Evolutionary conservation across 352 stramenopile genomes (phyloP).

Genomic region (Phytopythium helicoides): DNA sequence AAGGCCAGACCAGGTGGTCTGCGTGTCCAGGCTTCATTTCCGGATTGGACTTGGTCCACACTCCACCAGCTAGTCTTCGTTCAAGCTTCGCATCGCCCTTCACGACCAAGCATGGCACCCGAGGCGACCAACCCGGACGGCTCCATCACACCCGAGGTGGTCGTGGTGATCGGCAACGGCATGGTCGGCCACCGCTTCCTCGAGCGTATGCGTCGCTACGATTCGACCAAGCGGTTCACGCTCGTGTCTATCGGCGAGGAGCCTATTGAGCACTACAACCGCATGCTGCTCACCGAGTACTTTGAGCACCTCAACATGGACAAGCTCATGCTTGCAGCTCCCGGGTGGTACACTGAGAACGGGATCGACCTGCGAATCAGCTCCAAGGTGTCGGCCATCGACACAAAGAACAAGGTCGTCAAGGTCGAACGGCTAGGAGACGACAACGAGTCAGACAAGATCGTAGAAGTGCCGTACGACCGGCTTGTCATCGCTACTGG

Average conservation of each 20-base stretch:
- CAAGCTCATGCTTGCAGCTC: slow-evolving; percentile 78
- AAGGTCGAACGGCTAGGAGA: slow-evolving; percentile 33
- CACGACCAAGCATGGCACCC: too few relatives aligned
- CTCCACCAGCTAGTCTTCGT: too few relatives aligned
- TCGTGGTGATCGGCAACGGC: slow-evolving; percentile 91
- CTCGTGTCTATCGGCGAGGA: slow-evolving; percentile 93
- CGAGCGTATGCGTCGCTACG: slow-evolving; percentile 66
- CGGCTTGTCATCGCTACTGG: slow-evolving; percentile 89
- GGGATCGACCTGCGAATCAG: slow-evolving; percentile 75
- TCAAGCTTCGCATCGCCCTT: too few relatives aligned
- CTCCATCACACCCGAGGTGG: too few relatives aligned
- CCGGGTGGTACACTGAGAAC: slow-evolving; percentile 85
- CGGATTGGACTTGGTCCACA: too few relatives aligned
- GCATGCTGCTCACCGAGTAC: slow-evolving; percentile 91
- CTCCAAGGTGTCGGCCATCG: slow-evolving; percentile 74
- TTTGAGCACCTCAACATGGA: slow-evolving; percentile 91
- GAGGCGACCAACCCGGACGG: neutral
- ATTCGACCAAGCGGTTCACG: slow-evolving; percentile 51
- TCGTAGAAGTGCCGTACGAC: slow-evolving; percentile 76
- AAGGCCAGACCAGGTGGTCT: too few relatives aligned
- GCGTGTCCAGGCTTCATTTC: too few relatives aligned
- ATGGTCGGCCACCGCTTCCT: slow-evolving; percentile 92
- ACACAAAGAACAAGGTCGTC: slow-evolving; percentile 73
- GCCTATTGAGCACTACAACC: slow-evolving; percentile 89
- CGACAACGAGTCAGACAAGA: slow-evolving; percentile 33